These are phyloP conservation scores for Eucalyptus pauciflora DNA, from an alignment of 345 rosid species.

Conservation along the genomic window DNA sequence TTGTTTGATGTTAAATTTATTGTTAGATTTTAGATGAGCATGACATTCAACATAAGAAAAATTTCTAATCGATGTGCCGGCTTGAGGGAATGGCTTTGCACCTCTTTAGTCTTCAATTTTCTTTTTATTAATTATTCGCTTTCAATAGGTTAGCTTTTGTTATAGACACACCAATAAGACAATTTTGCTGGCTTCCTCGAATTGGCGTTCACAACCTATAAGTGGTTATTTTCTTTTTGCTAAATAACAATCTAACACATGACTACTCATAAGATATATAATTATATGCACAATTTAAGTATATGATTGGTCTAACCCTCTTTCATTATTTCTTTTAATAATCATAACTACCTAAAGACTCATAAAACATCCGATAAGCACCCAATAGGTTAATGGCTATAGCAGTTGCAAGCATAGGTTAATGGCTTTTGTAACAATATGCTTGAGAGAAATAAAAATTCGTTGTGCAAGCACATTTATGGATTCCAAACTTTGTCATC, in stretches of 20 bases:
- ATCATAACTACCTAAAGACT: background rate
- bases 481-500: background rate
- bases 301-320: background rate
- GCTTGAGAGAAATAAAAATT: background rate
- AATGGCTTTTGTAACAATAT: background rate
- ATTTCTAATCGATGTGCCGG: too few species aligned
- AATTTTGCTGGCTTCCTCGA: background rate
- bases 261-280: too few species aligned
- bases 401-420: background rate
- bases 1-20: too few species aligned
- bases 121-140: too few species aligned
- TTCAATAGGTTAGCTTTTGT: background rate
- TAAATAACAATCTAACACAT: too few species aligned
- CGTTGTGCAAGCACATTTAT: background rate
- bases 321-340: background rate
- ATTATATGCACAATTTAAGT: too few species aligned
- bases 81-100: too few species aligned
- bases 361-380: background rate
- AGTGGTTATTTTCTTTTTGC: too few species aligned
- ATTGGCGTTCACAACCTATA: background rate
- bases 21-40: too few species aligned
- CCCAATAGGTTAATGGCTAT: too few species aligned
- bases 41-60: too few species aligned
- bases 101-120: too few species aligned
- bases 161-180: accelerated